Conservation (phyloP, 768 basidiomycete species). For the button mushroom (Agaricus bisporus) region DNA sequence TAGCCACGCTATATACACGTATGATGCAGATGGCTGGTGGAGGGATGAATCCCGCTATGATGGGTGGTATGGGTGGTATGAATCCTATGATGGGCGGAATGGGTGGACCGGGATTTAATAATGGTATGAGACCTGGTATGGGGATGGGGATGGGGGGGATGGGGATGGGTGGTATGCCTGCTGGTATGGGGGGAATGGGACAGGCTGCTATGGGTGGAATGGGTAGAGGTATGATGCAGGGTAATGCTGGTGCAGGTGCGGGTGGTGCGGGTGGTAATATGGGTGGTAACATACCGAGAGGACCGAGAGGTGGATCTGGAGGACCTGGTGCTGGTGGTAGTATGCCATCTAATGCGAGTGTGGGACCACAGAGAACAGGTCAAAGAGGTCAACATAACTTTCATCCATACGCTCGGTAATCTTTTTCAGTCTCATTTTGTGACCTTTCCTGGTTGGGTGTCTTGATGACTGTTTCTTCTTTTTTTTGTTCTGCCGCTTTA, state of each 20-base stretch:
- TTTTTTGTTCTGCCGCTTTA: no score
- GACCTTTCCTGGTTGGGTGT: neutral
- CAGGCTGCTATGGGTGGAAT: slow-evolving; percentile 13
- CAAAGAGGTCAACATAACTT: slow-evolving; percentile 77
- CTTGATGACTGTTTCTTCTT: no score
- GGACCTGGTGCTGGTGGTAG: slow-evolving; percentile 33
- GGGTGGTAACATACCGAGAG: slow-evolving; percentile 53
- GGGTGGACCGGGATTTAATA: slow-evolving; percentile 29
- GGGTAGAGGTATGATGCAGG: slow-evolving; percentile 26
- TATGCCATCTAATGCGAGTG: slow-evolving; percentile 43
- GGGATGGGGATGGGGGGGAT: slow-evolving; percentile 34
- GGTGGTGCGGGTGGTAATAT: slow-evolving; percentile 31
- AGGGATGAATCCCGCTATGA: slow-evolving; percentile 48
- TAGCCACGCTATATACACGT: slow-evolving; percentile 89
- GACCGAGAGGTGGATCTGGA: slow-evolving; percentile 52
- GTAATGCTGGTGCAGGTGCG: slow-evolving; percentile 26
- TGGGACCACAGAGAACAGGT: slow-evolving; percentile 68
- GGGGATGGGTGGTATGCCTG: slow-evolving; percentile 37
- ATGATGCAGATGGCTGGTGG: slow-evolving; percentile 86
- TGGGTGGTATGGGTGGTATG: slow-evolving; percentile 49
- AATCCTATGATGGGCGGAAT: slow-evolving; percentile 32
- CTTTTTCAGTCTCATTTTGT: neutral
- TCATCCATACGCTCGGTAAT: slow-evolving; percentile 74
- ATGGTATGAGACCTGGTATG: slow-evolving; percentile 27
- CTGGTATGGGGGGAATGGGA: slow-evolving; percentile 32